Evolutionary conservation across 257 asterid species (phyloP), one percentile per base, ranked within the genome.

Genomic region (Penstemon barbatus): DNA sequence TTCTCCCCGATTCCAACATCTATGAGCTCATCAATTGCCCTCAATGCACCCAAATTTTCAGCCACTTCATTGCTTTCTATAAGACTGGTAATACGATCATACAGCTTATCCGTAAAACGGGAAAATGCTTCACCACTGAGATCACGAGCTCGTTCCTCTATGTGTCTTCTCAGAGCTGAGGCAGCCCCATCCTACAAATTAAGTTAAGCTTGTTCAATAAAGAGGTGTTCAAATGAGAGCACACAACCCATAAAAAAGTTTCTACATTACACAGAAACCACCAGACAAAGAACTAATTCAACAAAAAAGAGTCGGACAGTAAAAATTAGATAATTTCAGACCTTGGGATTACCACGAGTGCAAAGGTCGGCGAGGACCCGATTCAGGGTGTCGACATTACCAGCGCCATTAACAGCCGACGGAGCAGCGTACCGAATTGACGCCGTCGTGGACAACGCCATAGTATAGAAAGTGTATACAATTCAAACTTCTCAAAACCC

Each of bases 11-110:
- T 77, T 61, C 89, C 83, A 63, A 89, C 91, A 84, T 94, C 99
- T 73, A 94, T 94, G 55, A 94, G 87, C 75, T 91, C 99, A 45
- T 94, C 97, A 63, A 94, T 94, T 62, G 97, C 97, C 88, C 97
- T 84, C 68, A 94, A 71, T 44, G 99, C 99, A 76, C 97, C 97
- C 87, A 94, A 68, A 76, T 94, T 94, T 60, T 89, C 99, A 66
- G 96, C 77, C 81, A 84, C 93, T 46, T 89, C 97, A 71, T 82
- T 86, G 79, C 93, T 94, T 63, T 94, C 97, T 74, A 91, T 69
- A 64, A 91, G 96, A 61, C 75, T 77, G 63, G 96, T 85, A 52
- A 94, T 79, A 42, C 91, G 91, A 40, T 89, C 97, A 71, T 89
- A 94, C 71, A 91, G 77, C 74, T 89, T 88, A 79, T 94, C 99